Conservation (phyloP, 1,284 basidiomycete genomes). For the Cryptococcus sp. region DNA sequence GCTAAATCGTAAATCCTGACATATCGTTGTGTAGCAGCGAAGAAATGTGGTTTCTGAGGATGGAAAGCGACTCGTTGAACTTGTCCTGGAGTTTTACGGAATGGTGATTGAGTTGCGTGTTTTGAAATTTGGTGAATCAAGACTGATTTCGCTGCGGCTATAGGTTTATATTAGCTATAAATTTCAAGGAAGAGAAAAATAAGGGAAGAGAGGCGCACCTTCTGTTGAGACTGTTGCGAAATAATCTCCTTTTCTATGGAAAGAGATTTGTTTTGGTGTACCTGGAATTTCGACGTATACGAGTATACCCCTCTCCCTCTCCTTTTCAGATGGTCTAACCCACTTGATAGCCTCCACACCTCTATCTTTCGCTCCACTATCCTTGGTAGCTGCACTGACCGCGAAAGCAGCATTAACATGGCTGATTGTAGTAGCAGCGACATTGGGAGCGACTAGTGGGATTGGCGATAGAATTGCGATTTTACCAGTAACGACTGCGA, state of each 20-base stretch:
- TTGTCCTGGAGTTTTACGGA: slow-evolving; percentile 85
- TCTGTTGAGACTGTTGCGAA: slow-evolving; percentile 71
- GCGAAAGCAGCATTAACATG: slow-evolving; percentile 48
- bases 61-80: slow-evolving; percentile 94
- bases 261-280: slow-evolving; percentile 75
- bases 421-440: slow-evolving; percentile 64
- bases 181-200: background rate
- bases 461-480: slow-evolving; percentile 81
- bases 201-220: slow-evolving; percentile 34
- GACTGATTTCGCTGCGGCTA: slow-evolving; percentile 47
- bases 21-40: slow-evolving; percentile 98
- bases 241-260: slow-evolving; percentile 96
- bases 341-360: slow-evolving; percentile 51
- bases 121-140: slow-evolving; percentile 87
- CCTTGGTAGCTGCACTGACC: slow-evolving; percentile 44
- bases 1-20: slow-evolving; percentile 92
- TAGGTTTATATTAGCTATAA: slow-evolving; percentile 1
- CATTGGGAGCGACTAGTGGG: slow-evolving; percentile 56
- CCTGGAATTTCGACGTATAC: slow-evolving; percentile 60
- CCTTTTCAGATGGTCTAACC: slow-evolving; percentile 51
- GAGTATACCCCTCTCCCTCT: slow-evolving; percentile 53
- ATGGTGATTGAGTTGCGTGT: slow-evolving; percentile 94
- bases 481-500: slow-evolving; percentile 53
- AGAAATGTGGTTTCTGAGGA: slow-evolving; percentile 89
- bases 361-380: slow-evolving; percentile 36